Base-by-base conservation (phyloP, 2,329 filamentous ascomycete species). In the Coleophoma crateriformis region DNA sequence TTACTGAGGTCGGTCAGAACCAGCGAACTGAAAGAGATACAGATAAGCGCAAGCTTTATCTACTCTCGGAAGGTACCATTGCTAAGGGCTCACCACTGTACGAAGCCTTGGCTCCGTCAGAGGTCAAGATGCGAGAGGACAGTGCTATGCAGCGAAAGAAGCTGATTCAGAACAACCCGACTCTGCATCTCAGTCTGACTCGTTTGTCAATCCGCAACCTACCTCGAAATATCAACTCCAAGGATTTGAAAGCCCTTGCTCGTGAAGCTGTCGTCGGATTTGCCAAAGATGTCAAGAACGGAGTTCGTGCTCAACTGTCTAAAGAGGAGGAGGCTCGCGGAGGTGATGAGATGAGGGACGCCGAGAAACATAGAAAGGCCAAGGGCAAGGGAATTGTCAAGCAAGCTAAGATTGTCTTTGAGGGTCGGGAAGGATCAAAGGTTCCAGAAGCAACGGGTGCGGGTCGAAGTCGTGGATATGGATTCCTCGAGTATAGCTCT, bases 401-500 rank as follows among this genome's bases (percentile, higher is more conserved):
- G 61, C 94, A 99, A 71, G 87, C 92, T 49, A 99, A 96, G 75
- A 81, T 99, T 48, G 88, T 97, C 35, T 97, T 94, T 62, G 94
- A 99, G 72, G 88, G 86, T 49, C 80, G 81, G 34, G 84, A 94
- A 59, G 94, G 94, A 42, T 82, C 82, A 62, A 97, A 96, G 72
- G 82, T 96, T 13, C 70, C 78, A 8, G 90, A 95, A 69, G 77
- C 80, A 40, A 82, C 76, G 46, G 90, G 88, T 7, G 90, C 84
- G 7, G 91, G 91, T 43, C 81, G 88, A 64, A 94, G 88, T 66
- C 82, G 92, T 66, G 94, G 94, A 5, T 99, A 99, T 66, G 94
- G 95, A 12, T 99, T 99, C 73, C 87, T 99, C 58, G 94, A 99
- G 71, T 99, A 96, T 70, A 87, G 84, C 56, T 94, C 88, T 32